Conservation (phyloP, 148 eudicot genomes). For the Arctostaphylos glauca region DNA sequence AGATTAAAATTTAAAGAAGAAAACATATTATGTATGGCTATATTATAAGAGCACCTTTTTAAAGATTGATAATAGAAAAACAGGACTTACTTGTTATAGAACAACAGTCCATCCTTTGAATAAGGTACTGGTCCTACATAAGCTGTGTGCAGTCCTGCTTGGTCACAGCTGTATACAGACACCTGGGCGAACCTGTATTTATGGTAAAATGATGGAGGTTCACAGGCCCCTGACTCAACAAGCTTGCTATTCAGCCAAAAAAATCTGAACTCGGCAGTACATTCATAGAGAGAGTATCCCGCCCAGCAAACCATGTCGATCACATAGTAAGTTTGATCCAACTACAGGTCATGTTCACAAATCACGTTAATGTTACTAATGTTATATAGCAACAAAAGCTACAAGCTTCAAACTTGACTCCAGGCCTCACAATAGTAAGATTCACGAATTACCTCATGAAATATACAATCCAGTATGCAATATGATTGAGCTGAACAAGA, state of each 20-base stretch:
- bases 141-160: slow-evolving; percentile 68
- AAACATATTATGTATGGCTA: neutral
- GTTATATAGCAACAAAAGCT: slow-evolving; percentile 1
- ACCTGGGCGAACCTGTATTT: slow-evolving; percentile 65
- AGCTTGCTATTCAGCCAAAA: slow-evolving; percentile 96
- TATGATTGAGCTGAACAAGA: slow-evolving; percentile 71
- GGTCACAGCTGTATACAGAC: slow-evolving; percentile 75
- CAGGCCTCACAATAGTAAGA: neutral
- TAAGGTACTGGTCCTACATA: slow-evolving; percentile 72
- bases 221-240: slow-evolving; percentile 80
- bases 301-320: slow-evolving; percentile 92
- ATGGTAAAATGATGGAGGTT: slow-evolving; percentile 72
- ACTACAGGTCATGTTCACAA: slow-evolving; percentile 38
- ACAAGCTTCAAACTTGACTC: neutral
- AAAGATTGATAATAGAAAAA: neutral
- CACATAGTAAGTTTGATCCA: slow-evolving; percentile 90
- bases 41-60: neutral
- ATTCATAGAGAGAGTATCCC: slow-evolving; percentile 85
- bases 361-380: neutral
- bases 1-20: neutral
- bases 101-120: slow-evolving; percentile 86
- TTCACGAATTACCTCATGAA: slow-evolving; percentile 66
- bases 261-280: slow-evolving; percentile 90
- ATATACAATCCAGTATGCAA: slow-evolving; percentile 92
- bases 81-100: slow-evolving; percentile 72